phyloP scores from a whole-genome alignment of 257 asterid genomes.

The Solanum phureja region DNA sequence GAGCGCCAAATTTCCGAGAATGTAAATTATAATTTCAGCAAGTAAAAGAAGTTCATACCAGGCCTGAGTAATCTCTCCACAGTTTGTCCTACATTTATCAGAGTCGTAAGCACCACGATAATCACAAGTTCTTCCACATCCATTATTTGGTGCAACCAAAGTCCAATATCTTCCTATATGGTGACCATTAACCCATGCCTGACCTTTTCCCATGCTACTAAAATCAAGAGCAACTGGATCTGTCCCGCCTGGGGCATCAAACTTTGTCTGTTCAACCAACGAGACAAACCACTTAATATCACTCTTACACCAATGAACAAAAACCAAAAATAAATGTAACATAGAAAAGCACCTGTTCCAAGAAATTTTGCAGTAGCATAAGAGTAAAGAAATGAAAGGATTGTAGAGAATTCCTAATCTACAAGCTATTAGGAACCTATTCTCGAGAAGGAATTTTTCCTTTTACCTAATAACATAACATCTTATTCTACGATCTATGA shows the following conservation, averaged over 20 bases:
- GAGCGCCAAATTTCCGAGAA: background rate
- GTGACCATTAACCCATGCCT: constrained; percentile 87
- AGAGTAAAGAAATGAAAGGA: background rate
- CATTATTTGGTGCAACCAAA: constrained; percentile 57
- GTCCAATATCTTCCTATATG: constrained; percentile 92
- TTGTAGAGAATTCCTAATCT: background rate
- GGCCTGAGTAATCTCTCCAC: constrained; percentile 82
- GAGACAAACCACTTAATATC: background rate
- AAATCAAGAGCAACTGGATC: constrained; percentile 72
- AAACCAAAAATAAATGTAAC: background rate
- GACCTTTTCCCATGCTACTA: constrained; percentile 87
- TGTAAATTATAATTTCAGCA: background rate
- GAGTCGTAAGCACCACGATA: constrained; percentile 74
- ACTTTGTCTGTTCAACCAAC: constrained; percentile 40
- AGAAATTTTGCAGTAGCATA: background rate
- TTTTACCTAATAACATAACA: background rate
- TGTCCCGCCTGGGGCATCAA: constrained; percentile 56
- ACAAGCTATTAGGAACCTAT: background rate
- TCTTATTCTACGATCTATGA: background rate
- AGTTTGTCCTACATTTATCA: constrained; percentile 60
- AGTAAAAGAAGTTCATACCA: constrained; percentile 34
- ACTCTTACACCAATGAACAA: background rate
- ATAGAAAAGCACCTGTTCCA: background rate
- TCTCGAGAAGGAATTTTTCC: background rate
- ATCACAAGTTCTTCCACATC: constrained; percentile 58